These are phyloP conservation scores for Quillaja saponaria DNA, from an alignment of 306 rosid genomes.

Conservation along the genomic window DNA sequence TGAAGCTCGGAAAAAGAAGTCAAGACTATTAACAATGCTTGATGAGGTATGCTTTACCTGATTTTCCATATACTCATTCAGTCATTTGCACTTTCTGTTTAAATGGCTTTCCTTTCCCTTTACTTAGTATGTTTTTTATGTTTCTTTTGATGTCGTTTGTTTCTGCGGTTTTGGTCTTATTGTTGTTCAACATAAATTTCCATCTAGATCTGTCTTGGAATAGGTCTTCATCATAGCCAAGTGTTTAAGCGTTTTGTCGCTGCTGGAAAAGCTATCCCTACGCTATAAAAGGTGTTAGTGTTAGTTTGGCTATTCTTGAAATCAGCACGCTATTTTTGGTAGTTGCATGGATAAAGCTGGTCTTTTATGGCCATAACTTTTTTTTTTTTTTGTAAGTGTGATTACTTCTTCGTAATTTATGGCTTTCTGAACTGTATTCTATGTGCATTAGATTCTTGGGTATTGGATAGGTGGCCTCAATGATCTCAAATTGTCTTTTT, in stretches of 20 bases:
- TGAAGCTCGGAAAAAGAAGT: conserved; percentile 51
- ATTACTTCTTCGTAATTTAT: conserved; percentile 19
- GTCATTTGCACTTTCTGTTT: neutral
- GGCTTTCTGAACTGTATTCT: conserved; percentile 25
- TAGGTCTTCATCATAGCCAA: conserved; percentile 1
- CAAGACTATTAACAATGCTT: conserved; percentile 65
- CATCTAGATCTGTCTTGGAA: too few relatives aligned
- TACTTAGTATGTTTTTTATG: conserved; percentile 17
- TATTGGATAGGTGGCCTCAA: conserved; percentile 43
- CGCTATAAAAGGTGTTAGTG: conserved; percentile 4
- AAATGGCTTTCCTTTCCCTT: too few relatives aligned
- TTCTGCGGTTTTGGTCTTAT: conserved; percentile 1
- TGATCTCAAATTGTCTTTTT: conserved; percentile 45
- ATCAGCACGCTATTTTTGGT: conserved; percentile 1
- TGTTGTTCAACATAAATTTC: neutral
- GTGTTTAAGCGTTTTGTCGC: neutral
- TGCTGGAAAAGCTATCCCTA: neutral
- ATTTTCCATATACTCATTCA: neutral
- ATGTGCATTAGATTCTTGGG: conserved; percentile 53
- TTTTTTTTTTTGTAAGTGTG: conserved; percentile 21
- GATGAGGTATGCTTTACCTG: conserved; percentile 59
- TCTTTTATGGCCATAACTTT: neutral
- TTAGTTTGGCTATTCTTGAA: neutral
- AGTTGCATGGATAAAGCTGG: conserved; percentile 19
- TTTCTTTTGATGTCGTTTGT: conserved; percentile 1